Conservation (phyloP, 345 rosid genomes). For the Cardamine occulta region DNA sequence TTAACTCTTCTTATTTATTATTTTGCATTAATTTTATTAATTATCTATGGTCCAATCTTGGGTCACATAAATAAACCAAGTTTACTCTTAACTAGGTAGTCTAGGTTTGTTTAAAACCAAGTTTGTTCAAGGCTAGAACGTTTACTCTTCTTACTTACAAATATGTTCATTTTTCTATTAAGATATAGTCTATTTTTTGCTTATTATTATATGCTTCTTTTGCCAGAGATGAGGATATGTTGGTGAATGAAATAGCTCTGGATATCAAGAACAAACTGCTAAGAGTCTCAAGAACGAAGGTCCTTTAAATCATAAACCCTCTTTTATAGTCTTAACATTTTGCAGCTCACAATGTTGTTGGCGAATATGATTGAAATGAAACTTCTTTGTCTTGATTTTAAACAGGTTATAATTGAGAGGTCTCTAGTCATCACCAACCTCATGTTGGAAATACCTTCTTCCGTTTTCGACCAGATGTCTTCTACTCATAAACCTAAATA, state of each 20-base stretch:
- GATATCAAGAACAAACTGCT: slow-evolving; percentile 33
- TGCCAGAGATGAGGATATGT: slow-evolving; percentile 30
- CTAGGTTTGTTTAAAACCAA: no score
- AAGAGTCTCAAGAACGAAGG: slow-evolving; percentile 36
- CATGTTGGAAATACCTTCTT: slow-evolving; percentile 25
- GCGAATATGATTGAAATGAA: background rate
- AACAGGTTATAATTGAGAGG: slow-evolving; percentile 34
- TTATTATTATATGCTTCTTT: background rate
- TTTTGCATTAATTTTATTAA: no score
- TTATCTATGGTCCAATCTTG: no score
- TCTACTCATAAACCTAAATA: slow-evolving; percentile 22
- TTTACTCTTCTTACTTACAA: no score
- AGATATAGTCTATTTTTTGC: background rate
- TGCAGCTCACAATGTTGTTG: background rate
- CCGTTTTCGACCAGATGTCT: slow-evolving; percentile 32
- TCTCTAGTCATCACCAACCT: slow-evolving; percentile 33
- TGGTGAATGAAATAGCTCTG: slow-evolving; percentile 35
- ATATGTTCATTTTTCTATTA: background rate
- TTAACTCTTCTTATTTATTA: no score
- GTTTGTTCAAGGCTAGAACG: background rate
- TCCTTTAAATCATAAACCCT: background rate
- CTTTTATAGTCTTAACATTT: background rate
- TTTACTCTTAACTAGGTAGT: no score
- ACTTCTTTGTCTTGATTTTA: background rate
- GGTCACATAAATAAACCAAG: no score